Evolutionary conservation across 2,329 filamentous ascomycete genomes (phyloP), one percentile per base, ranked within the genome.

Genomic region (Ophiostoma perfectum): DNA sequence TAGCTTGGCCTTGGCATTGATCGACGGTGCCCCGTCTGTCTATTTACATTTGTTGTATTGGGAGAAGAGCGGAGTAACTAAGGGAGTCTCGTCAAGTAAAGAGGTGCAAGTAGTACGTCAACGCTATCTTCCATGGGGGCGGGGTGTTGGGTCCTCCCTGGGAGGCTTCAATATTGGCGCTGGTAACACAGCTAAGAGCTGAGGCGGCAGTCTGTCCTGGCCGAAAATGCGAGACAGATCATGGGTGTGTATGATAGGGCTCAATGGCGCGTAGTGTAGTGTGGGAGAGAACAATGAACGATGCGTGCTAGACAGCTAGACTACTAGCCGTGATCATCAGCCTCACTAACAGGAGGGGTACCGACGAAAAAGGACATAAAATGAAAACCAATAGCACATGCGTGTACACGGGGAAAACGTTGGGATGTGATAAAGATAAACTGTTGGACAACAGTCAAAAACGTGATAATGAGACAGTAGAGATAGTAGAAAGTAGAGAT

Each of bases 1-100:
- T 55, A 55, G 49, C 49, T 55, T 36, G 49, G 49, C 49, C n/a
- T 55, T 27, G 49, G 49, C 49, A 55, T 27, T 12, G 49, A 55
- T 55, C 49, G n/a, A 55, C 49, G 49, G 27, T 27, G 27, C 27
- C 27, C 27, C 49, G 49, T 27, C 18, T 3, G 49, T n/a, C 49
- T 55, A 18, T 55, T 55, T 18, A 27, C 27, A 27, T 27, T 27
- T 2, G 2, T 52, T 55, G 49, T 8, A 55, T 27, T 55, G 49
- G 49, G 27, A n/a, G 18, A 1, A 45, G 18, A 18, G 11, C 49
- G 49, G 49, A 27, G 49, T 9, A 2, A 8, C 49, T 9, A 18
- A 2, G n/a, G n/a, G 49, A 55, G 49, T 55, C 27, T 55, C 49
- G 49, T 14, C 8, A 18, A 18, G 14, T 55, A 1, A 18, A n/a